phyloP scores from a whole-genome alignment of 495 filamentous ascomycete genomes.

The Xylaria scruposa region DNA sequence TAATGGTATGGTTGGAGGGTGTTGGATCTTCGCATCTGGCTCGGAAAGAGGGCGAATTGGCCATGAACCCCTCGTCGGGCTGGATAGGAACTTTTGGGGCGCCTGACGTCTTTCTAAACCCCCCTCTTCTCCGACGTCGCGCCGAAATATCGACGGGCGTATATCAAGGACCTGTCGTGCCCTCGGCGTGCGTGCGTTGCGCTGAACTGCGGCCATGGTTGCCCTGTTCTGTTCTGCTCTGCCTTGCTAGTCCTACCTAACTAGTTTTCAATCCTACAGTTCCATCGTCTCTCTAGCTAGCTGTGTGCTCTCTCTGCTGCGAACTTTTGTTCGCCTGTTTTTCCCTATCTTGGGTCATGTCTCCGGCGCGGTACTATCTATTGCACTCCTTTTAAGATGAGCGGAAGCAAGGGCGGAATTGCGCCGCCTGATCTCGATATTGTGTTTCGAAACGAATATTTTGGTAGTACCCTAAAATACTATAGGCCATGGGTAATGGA shows the following conservation, averaged over 20 bases:
- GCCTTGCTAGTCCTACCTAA: conserved; percentile 19
- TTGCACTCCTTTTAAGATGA: too few relatives aligned
- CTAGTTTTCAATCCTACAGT: conserved; percentile 5
- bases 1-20: neutral
- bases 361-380: neutral
- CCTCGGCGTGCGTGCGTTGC: neutral
- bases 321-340: neutral
- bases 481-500: neutral
- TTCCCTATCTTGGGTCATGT: conserved; percentile 1
- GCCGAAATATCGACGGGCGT: neutral
- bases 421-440: neutral
- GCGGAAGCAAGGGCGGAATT: neutral
- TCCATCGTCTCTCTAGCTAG: neutral
- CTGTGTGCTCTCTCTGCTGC: conserved; percentile 1
- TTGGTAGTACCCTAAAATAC: neutral
- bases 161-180: conserved; percentile 8
- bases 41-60: neutral
- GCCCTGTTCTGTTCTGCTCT: conserved; percentile 2
- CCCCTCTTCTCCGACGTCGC: neutral
- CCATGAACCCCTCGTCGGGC: neutral
- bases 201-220: neutral
- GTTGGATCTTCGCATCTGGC: neutral
- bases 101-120: neutral
- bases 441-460: neutral
- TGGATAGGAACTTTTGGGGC: neutral